Base-by-base conservation (phyloP, 1,139 yeast species). In the Lodderomyces jiufengensis region DNA sequence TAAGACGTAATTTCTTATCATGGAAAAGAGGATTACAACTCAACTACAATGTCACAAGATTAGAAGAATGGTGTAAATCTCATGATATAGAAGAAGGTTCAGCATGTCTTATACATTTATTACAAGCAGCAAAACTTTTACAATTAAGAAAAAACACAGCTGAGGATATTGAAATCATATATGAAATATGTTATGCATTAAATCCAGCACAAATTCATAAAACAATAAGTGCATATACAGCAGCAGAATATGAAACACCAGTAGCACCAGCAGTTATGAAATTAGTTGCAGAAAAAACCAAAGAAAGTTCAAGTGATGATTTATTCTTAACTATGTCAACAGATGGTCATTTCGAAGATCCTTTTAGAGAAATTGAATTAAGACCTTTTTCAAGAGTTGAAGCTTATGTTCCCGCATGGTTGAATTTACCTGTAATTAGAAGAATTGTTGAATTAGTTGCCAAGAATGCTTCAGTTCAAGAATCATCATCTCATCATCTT, bases 11-110 rank as follows among this genome's bases (percentile, higher is more conserved):
- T 63, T 94, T 90, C 63, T 70, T 92, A 55, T 84, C 96, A 10
- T 94, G 98, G 98, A 92, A 92, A 70, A 82, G 98, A 56, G 98
- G 98, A 37, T 73, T 94, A 48, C 98, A 94, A 64, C 79, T 94
- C 63, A 92, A 90, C 59, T 94, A 94, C 66, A 94, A 94, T 59
- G 94, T 90, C 38, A 92, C 98, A 5, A 78, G 98, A 54, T 74
- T 94, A 51, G 97, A 90, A 61, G 99, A 94, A 66, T 94, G 98
- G 98, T 92, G 98, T 63, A 92, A 88, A 64, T 80, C 92, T 4
- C 97, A 92, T 59, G 95, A 85, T 41, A 78, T 94, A 48, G 84
- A 86, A 37, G 96, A 90, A 55, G 96, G 95, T 4, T 77, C 92
- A n/a, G 77, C 83, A 27, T 82, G 88, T 53, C 73, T 94, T 57